Base-by-base conservation (phyloP, 23 red algal species). In the Gracilaria caudata region DNA sequence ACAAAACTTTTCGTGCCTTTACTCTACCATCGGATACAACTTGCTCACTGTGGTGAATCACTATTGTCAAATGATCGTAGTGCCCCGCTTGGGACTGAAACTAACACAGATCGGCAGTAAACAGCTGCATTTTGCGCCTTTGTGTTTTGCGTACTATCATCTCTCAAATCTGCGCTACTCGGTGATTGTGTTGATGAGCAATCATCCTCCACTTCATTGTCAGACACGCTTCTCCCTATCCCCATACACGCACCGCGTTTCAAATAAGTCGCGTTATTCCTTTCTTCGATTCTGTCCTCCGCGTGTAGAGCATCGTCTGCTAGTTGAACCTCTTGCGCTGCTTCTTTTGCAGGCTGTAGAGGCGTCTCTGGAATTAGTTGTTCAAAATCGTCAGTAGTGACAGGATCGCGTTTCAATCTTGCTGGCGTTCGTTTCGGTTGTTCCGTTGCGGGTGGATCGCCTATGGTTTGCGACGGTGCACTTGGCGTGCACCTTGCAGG, bases 61-160 rank as follows among this genome's bases (percentile, higher is more conserved):
- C 51, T 80, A 38, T 51, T 16, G 40, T 72, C 64, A 3, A 38
- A 34, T 25, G 61, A 70, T 43, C 56, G 58, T 29, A 84, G 57
- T 70, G 60, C 80, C 30, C 80, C 80, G 57, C 51, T 63, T 60
- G 80, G 80, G 30, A 84, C 65, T 41, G 80, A 51, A 26, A 84
- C 80, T 68, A 72, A 70, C 59, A 71, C 63, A 45, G 80, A 56
- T 21, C 80, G 36, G 63, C 80, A 84, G 45, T 60, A 70, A 60
- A 84, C 61, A 64, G 59, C 63, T 25, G 59, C 51, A 41, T 80
- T 25, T 63, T 60, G 70, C 40, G 25, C 70, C 12, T 75, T 75
- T 75, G 37, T 30, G 37, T 13, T 75, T 30, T 53, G 49, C 7
- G 49, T 53, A 17, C 33, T 71, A 1, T 71, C 40, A 8, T 49